Base-by-base conservation (phyloP, 805 yeast genomes). In the Wickerhamiella hasegawae region DNA sequence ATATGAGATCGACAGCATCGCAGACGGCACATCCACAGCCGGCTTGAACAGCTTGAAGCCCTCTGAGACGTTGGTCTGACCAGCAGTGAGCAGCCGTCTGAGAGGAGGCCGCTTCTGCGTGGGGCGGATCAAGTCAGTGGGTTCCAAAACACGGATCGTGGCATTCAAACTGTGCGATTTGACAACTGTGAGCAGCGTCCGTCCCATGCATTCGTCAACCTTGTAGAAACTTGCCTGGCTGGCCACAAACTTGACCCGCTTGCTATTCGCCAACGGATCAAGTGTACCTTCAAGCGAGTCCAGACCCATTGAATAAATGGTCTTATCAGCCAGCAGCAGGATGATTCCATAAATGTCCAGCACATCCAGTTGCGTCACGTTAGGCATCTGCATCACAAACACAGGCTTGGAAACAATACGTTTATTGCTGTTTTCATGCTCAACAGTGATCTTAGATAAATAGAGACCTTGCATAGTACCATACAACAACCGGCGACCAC, bases 401-500 rank as follows among this genome's bases (percentile, higher is more conserved):
- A 74, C 68, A 2, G 96, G 96, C 14, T 41, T 27, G 2, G 57
- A 36, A 15, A 52, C 38, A 2, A 39, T 40, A 9, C 46, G 48
- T 32, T 71, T 74, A 14, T 25, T 19, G 16, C 16, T 10, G 6
- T 68, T 60, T 0, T 64, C 59, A 5, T 71, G 69, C 29, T 69
- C 54, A n/a, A 66, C 69, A 39, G 68, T 66, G 31, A 76, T 70
- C 30, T 83, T 83, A 31, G 90, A 73, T 31, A 83, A 71, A 64
- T 78, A 90, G 3, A 90, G 74, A 4, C 98, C 97, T 1, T 77
- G 68, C 51, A 83, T 94, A 0, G 97, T 84, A 29, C 97, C 97
- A 50, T 81, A 85, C 24, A 90, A 55, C 44, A 85, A 59, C 52
- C 85, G 81, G 44, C 93, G 70, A 16, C 97, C 97, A 35, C 95